Evolutionary conservation across 2,329 filamentous ascomycete genomes (phyloP), one percentile per base, ranked within the genome.

Genomic region (Aphanocladium album): DNA sequence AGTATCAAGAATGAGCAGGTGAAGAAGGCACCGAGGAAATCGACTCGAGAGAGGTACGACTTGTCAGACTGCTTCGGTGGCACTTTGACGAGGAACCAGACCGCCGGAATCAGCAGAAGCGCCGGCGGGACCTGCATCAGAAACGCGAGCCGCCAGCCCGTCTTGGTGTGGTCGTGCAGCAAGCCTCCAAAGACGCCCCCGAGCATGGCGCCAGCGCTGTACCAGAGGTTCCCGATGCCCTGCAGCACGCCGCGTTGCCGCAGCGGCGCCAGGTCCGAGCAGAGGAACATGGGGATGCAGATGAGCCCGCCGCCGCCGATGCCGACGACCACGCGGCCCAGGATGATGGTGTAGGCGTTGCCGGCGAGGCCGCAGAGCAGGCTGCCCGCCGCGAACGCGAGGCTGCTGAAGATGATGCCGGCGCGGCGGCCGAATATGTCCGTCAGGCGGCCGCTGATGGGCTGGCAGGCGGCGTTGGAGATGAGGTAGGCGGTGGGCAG

Each of bases 401-500:
- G 64, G 70, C 93, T 93, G 65, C 88, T 90, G 64, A 93, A 87
- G 9, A 96, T 78, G 2, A 96, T 76, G 0, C 91, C 91, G 0
- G 88, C 85, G 0, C 90, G 84, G 4, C 92, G 85, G 11, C 89
- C 89, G 69, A 93, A 93, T 54, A 96, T 93, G 71, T 96, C 92
- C 0, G 92, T 96, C 62, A 96, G 73, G 6, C 91, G 85, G 7
- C 92, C 92, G 11, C 89, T 91, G 17, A 96, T 81, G 11, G 92
- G 92, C 72, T 96, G 91, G 67, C 86, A 90, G 0, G 91, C 91
- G 1, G 92, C 89, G 72, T 93, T 96, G 65, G 91, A 88, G 68
- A 96, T 92, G 27, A 96, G 82, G 71, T 96, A 96, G 21, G 90
- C 88, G 0, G 90, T 89, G 0, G 91, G 92, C 11, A 96, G 85